These are phyloP conservation scores for Nigrograna mackinnonii DNA, from an alignment of 2,329 filamentous ascomycete genomes.

Conservation along the genomic window DNA sequence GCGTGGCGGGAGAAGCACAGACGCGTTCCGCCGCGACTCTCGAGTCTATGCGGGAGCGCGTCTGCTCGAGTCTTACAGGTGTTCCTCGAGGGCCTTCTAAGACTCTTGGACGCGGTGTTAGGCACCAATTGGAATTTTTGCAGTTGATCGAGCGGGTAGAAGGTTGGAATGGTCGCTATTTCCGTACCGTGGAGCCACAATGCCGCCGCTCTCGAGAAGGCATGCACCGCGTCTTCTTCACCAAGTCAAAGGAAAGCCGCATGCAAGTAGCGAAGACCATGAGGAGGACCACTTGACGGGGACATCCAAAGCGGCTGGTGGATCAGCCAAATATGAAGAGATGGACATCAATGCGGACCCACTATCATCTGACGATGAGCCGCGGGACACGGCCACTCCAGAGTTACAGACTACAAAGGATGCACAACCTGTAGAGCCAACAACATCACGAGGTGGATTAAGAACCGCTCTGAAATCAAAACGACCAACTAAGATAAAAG, in stretches of 20 bases:
- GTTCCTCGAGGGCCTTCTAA: too few species aligned
- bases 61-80: too few species aligned
- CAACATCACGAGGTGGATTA: constrained; percentile 11
- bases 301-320: neutral
- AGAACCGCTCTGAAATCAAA: neutral
- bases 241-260: constrained; percentile 32
- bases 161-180: too few species aligned
- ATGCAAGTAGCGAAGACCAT: constrained; percentile 43
- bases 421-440: neutral
- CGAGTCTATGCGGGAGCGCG: too few species aligned
- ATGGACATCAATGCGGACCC: constrained; percentile 21
- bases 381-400: too few species aligned
- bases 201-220: neutral
- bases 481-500: neutral
- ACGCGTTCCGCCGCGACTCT: too few species aligned
- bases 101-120: too few species aligned
- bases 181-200: neutral
- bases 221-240: constrained; percentile 24
- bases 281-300: constrained; percentile 19
- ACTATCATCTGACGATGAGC: constrained; percentile 24
- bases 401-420: neutral
- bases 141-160: too few species aligned
- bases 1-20: too few species aligned
- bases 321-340: neutral
- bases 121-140: too few species aligned